Conservation (phyloP, 192 early-diverging fungal species). For the Coemansia erecta region DNA sequence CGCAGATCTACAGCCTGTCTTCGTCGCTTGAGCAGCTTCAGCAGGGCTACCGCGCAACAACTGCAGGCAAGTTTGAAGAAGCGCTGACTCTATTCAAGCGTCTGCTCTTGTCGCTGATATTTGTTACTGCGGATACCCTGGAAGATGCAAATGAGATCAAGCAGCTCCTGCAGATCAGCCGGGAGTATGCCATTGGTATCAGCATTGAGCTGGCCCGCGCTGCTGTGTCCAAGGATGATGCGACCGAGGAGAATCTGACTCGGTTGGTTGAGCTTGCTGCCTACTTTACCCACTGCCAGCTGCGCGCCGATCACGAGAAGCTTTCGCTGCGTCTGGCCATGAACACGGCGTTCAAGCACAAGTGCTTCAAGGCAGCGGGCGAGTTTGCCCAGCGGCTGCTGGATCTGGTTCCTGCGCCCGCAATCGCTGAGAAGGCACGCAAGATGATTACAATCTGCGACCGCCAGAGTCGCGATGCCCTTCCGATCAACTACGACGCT, state of each 20-base stretch:
- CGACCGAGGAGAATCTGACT: slow-evolving; percentile 54
- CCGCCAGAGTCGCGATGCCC: slow-evolving; percentile 75
- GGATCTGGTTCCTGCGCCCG: slow-evolving; percentile 79
- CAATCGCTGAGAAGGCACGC: slow-evolving; percentile 77
- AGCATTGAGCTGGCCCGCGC: slow-evolving; percentile 81
- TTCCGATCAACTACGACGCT: slow-evolving; percentile 87
- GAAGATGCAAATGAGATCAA: slow-evolving; percentile 76
- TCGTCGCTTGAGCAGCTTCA: slow-evolving; percentile 68
- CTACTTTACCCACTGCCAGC: slow-evolving; percentile 92
- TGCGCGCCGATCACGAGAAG: slow-evolving; percentile 87
- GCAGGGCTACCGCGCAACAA: slow-evolving; percentile 79
- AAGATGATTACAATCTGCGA: slow-evolving; percentile 75
- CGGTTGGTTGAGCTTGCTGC: slow-evolving; percentile 90
- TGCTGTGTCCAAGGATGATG: slow-evolving; percentile 54
- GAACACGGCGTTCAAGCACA: slow-evolving; percentile 74
- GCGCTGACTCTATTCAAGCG: slow-evolving; percentile 71
- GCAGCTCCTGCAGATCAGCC: slow-evolving; percentile 75
- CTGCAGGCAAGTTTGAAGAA: slow-evolving; percentile 77
- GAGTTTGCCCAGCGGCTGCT: slow-evolving; percentile 86
- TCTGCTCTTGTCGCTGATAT: slow-evolving; percentile 75
- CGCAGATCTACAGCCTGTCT: slow-evolving; percentile 33
- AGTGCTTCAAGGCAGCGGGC: slow-evolving; percentile 82
- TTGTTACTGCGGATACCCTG: slow-evolving; percentile 65
- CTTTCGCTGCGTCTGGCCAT: slow-evolving; percentile 86
- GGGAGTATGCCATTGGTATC: slow-evolving; percentile 91